Conservation (phyloP, 2,329 filamentous ascomycete species). For the Microsporum canis region DNA sequence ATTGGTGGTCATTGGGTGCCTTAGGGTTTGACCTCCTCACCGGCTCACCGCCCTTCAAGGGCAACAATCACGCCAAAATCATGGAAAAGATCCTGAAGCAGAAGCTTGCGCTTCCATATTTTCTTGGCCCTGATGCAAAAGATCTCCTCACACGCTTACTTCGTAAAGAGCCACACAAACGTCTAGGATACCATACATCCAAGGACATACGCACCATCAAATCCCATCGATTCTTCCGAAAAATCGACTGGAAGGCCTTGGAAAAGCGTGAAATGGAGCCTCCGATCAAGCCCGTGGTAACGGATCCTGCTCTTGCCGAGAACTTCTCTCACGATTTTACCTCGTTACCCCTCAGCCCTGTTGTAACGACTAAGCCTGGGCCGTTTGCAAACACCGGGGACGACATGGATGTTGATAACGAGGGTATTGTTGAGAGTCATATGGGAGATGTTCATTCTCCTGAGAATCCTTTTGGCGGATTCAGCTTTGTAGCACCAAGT, state of each 20-base stretch:
- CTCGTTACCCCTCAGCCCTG: slow-evolving; percentile 65
- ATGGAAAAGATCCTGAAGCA: slow-evolving; percentile 92
- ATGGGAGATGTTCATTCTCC: slow-evolving; percentile 12
- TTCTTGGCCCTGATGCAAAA: slow-evolving; percentile 80
- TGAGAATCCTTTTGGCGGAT: slow-evolving; percentile 37
- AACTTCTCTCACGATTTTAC: slow-evolving; percentile 96
- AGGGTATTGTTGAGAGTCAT: neutral
- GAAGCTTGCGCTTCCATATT: slow-evolving; percentile 82
- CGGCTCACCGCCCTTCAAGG: slow-evolving; percentile 80
- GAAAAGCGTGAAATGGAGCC: slow-evolving; percentile 71
- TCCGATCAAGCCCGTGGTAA: slow-evolving; percentile 86
- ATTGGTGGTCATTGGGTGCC: slow-evolving; percentile 97
- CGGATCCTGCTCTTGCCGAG: slow-evolving; percentile 88
- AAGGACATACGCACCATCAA: slow-evolving; percentile 80
- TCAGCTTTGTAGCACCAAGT: slow-evolving; percentile 39
- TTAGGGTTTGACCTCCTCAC: slow-evolving; percentile 88
- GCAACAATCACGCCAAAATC: slow-evolving; percentile 85
- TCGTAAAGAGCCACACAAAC: slow-evolving; percentile 83
- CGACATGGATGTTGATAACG: slow-evolving; percentile 6
- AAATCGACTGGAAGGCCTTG: slow-evolving; percentile 87
- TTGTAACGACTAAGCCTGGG: slow-evolving; percentile 34
- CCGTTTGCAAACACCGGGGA: slow-evolving; percentile 21
- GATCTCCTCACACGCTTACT: slow-evolving; percentile 82
- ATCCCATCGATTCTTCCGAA: slow-evolving; percentile 90
- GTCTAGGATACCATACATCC: slow-evolving; percentile 76